These are phyloP conservation scores for Calonectria naviculata DNA, from an alignment of 2,329 filamentous ascomycete genomes.

Conservation along the genomic window DNA sequence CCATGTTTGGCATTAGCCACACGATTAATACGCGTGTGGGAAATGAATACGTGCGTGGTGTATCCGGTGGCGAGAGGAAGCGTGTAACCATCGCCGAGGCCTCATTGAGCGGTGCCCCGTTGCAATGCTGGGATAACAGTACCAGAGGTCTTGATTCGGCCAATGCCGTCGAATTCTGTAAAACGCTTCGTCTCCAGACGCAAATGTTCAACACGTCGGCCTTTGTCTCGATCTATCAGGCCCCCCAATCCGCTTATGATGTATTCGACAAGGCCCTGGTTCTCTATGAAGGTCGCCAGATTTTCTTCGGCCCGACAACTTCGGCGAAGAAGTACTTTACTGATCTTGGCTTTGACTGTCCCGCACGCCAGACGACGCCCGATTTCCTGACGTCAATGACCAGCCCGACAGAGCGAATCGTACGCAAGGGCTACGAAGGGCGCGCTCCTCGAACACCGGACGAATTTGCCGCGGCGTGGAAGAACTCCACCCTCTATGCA, in stretches of 20 bases:
- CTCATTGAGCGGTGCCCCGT: constrained; percentile 49
- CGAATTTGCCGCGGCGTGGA: constrained; percentile 50
- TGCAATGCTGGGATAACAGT: constrained; percentile 79
- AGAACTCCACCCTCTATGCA: constrained; percentile 27
- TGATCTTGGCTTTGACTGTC: constrained; percentile 66
- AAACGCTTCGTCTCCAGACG: constrained; percentile 68
- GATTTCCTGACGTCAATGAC: constrained; percentile 74
- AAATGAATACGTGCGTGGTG: constrained; percentile 74
- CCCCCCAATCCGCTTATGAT: constrained; percentile 52
- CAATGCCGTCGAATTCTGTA: constrained; percentile 75
- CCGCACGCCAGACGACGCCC: constrained; percentile 69
- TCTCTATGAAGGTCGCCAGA: constrained; percentile 75
- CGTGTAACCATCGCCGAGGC: constrained; percentile 52
- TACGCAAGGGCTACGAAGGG: constrained; percentile 45
- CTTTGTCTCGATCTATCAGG: constrained; percentile 74
- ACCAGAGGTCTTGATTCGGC: constrained; percentile 73
- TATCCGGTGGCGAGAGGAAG: constrained; percentile 64
- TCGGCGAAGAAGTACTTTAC: constrained; percentile 41
- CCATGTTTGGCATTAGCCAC: constrained; percentile 76
- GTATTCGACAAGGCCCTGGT: constrained; percentile 77
- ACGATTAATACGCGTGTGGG: constrained; percentile 76
- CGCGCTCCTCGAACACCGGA: constrained; percentile 48
- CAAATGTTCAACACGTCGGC: constrained; percentile 68
- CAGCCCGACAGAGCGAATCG: constrained; percentile 45
- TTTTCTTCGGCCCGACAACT: constrained; percentile 53